A percentile compares a stretch with the other conserved stretches of the same genome.
Evolutionary conservation across 2,329 filamentous ascomycete genomes (phyloP).

Genomic region (Trichoderma endophyticum): DNA sequence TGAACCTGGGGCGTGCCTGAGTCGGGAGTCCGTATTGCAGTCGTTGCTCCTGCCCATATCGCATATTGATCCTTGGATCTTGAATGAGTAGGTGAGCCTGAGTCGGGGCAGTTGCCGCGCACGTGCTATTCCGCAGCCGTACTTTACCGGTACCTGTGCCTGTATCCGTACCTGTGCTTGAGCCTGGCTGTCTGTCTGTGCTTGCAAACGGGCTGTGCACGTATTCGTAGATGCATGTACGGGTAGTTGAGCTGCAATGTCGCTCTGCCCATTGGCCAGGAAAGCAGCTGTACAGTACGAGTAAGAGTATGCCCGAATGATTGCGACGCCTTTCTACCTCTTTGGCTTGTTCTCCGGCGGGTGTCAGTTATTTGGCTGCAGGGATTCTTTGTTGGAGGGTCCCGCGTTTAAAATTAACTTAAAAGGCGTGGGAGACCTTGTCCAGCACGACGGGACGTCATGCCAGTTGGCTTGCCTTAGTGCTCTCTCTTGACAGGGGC

Average conservation of each 20-base stretch:
- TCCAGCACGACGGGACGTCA: conserved; percentile 10
- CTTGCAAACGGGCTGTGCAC: neutral
- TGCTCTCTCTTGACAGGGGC: neutral
- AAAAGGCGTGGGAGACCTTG: neutral
- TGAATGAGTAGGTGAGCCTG: neutral
- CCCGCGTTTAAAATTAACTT: conserved; percentile 3
- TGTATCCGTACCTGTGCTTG: neutral
- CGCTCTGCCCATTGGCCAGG: neutral
- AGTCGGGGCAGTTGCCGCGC: neutral
- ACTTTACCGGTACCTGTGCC: neutral
- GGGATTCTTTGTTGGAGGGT: conserved; percentile 2
- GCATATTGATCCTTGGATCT: neutral
- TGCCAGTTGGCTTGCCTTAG: conserved; percentile 16
- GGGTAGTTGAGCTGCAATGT: neutral
- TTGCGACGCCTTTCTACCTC: neutral
- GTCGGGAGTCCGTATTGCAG: neutral
- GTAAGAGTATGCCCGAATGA: neutral
- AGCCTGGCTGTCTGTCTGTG: neutral
- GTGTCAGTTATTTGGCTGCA: neutral
- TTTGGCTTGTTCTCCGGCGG: neutral
- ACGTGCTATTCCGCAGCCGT: neutral
- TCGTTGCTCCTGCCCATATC: neutral
- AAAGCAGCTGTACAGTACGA: neutral
- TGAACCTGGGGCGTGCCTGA: neutral
- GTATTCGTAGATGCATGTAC: neutral